Evolutionary conservation across 2,329 filamentous ascomycete species (phyloP), one percentile per base, ranked within the genome.

Genomic region (Colletotrichum costaricense): DNA sequence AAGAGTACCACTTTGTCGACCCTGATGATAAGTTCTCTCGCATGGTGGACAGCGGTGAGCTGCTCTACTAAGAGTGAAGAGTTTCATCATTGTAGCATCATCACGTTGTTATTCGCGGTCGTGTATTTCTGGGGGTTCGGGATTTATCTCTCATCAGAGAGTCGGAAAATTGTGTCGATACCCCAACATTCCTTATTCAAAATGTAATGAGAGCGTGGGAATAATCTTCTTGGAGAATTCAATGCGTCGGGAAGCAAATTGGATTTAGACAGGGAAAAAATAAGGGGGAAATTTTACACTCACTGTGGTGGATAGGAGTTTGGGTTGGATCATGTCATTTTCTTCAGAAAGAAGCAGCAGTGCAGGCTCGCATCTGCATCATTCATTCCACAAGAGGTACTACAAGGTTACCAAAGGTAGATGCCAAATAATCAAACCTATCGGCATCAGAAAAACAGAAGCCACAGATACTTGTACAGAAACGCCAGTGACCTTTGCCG

Each of bases 21-120:
- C 86, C 86, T 1, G 65, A 82, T 5, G 86, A 88, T 65, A 74
- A 78, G 52, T 88, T 87, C 74, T 82, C 81, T 72, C 54, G 49
- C 9, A 83, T 87, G 84, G 82, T 85, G 14, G 78, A 78, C 55
- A 81, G 76, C 2, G 85, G 85, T 1, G 82, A 84, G 74, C 63
- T 87, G 75, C 74, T 85, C 68, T 83, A 82, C 56, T 84, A 75
- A 52, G 49, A 11, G 16, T 16, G n/a, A 16, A 12, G n/a, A 12
- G 33, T 35, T 19, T 42, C 22, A 19, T 26, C 5, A 46, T 55
- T 26, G 46, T 3, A 4, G 12, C 16, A 63, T 8, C 24, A n/a
- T 5, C 28, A 26, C 26, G 7, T n/a, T 26, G 7, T n/a, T 64
- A 1, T 24, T 63, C 28, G 42, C 42, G 7, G 42, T 4, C 19